A percentile compares a stretch with the other conserved stretches of the same genome.
phyloP scores from a whole-genome alignment of 2,329 filamentous ascomycete species.

The Alternaria sp. region DNA sequence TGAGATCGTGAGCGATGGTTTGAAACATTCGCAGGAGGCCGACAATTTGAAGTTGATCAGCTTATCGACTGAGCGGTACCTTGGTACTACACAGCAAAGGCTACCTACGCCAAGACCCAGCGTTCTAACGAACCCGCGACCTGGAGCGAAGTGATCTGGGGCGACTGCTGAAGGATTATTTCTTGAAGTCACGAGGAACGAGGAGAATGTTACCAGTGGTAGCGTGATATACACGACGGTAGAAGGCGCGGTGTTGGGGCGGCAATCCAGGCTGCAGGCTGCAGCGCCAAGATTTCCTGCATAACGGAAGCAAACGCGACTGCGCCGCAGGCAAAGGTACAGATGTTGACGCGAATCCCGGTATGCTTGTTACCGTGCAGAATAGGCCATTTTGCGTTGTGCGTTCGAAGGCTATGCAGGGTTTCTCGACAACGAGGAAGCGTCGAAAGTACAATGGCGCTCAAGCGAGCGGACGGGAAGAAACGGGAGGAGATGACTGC shows the following conservation, averaged over 20 bases:
- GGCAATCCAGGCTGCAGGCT: not conserved
- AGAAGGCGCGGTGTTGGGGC: not conserved
- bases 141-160: not conserved
- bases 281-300: conserved; percentile 4
- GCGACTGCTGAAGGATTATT: not conserved
- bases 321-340: not conserved
- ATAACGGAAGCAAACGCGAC: not conserved
- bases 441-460: not conserved
- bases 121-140: not conserved
- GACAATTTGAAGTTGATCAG: not conserved
- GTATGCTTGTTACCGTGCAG: not conserved
- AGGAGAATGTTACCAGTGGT: not conserved
- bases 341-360: not conserved
- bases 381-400: not conserved
- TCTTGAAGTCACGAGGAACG: not conserved
- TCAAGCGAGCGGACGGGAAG: not conserved
- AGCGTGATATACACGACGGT: not conserved
- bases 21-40: not conserved
- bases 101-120: not conserved
- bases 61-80: not conserved
- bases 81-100: not conserved
- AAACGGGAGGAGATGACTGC: not conserved
- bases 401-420: not conserved
- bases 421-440: not conserved
- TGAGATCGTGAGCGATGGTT: not conserved